These are phyloP conservation scores for Euphrasia confusa DNA, from an alignment of 257 asterid species.

Conservation along the genomic window DNA sequence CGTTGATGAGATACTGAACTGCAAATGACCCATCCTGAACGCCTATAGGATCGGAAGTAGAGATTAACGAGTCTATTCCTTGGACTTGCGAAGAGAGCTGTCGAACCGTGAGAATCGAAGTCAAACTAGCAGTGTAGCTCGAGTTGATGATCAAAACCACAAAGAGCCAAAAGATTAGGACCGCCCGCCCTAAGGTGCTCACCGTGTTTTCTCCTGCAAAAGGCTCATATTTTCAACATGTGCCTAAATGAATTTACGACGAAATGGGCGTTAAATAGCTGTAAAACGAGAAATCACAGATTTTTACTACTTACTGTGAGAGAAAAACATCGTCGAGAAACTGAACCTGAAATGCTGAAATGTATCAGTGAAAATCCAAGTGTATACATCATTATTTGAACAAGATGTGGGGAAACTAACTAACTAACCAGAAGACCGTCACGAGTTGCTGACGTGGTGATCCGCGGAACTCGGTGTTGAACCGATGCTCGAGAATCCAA, in stretches of 20 bases:
- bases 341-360: slow-evolving; percentile 66
- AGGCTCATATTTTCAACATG: slow-evolving; percentile 1
- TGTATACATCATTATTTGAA: background rate
- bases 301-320: slow-evolving; percentile 62
- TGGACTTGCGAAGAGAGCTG: slow-evolving; percentile 60
- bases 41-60: slow-evolving; percentile 74
- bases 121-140: slow-evolving; percentile 94
- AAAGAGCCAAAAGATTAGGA: slow-evolving; percentile 76
- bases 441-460: slow-evolving; percentile 72
- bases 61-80: slow-evolving; percentile 66
- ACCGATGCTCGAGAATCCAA: slow-evolving; percentile 89
- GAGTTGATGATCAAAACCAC: slow-evolving; percentile 80
- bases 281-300: background rate
- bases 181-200: slow-evolving; percentile 68
- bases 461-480: slow-evolving; percentile 76
- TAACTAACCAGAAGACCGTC: slow-evolving; percentile 67
- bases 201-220: slow-evolving; percentile 82
- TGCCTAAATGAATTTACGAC: background rate
- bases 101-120: slow-evolving; percentile 84
- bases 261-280: background rate
- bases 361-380: slow-evolving; percentile 11
- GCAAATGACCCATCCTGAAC: slow-evolving; percentile 86
- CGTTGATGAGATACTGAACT: slow-evolving; percentile 51
- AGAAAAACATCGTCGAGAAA: slow-evolving; percentile 88
- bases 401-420: slow-evolving; percentile 22